Conservation (phyloP, 352 stramenopile species). For the Phytopythium montanum region DNA sequence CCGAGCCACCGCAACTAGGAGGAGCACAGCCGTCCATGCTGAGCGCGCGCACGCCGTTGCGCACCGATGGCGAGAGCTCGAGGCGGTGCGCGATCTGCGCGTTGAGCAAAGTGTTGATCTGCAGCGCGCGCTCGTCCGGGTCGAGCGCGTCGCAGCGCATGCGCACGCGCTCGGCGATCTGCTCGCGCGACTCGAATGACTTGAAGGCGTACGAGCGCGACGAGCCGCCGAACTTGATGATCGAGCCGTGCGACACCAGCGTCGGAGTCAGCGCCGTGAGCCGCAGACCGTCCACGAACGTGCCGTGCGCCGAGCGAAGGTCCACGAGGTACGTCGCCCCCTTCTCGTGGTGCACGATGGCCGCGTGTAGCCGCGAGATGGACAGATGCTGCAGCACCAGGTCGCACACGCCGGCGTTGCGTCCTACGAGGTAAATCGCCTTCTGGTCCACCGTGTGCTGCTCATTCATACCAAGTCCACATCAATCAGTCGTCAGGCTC, state of each 20-base stretch:
- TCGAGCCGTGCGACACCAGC: constrained; percentile 54
- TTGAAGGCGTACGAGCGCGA: constrained; percentile 84
- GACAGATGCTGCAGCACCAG: constrained; percentile 83
- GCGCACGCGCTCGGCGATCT: constrained; percentile 62
- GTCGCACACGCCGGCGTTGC: constrained; percentile 71
- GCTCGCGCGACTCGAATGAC: constrained; percentile 68
- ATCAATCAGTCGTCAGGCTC: not conserved
- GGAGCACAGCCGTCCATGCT: not conserved
- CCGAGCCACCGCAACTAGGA: not conserved
- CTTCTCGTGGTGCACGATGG: constrained; percentile 71
- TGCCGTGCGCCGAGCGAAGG: constrained; percentile 73
- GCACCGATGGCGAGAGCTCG: constrained; percentile 53
- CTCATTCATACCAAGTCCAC: constrained; percentile 1
- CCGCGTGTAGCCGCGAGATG: constrained; percentile 74
- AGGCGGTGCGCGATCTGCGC: constrained; percentile 70
- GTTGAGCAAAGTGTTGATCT: constrained; percentile 84
- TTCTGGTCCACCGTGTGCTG: constrained; percentile 81
- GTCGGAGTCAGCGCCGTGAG: constrained; percentile 64
- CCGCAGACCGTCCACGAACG: constrained; percentile 63
- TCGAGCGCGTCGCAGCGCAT: constrained; percentile 43
- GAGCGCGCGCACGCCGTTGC: constrained; percentile 31
- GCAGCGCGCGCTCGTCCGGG: constrained; percentile 50
- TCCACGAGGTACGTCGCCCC: constrained; percentile 76
- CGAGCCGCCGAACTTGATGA: constrained; percentile 74
- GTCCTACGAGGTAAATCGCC: constrained; percentile 67